Evolutionary conservation across 257 asterid species (phyloP), one percentile per base, ranked within the genome.

Genomic region (Solanum rostratum): DNA sequence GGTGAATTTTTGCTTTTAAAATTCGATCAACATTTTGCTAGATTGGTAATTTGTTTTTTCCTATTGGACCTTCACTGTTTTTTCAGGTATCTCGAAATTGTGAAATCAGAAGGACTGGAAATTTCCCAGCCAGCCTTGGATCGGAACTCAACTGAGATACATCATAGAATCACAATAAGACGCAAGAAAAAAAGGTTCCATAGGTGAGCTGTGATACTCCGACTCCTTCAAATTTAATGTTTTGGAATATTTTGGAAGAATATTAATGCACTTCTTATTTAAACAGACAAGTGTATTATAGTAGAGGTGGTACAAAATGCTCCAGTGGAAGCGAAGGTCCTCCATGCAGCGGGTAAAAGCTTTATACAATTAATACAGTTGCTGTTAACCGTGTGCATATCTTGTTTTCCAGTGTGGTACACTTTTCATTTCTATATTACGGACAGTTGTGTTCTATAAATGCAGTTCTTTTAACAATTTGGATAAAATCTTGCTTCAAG

Each of bases 61-160:
- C 16, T 12, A 6, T 24, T 83, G 81, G 33, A 73, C 41, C 49
- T 29, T 65, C 85, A 3, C 62, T 45, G 62, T 57, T 57, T 43
- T 7, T 83, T 3, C 87, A 95, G 99, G 92, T 97, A 97, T 80
- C 91, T 97, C 62, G 84, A 90, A 84, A 94, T 97, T 46, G 91
- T 97, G 59, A 95, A 90, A 89, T 91, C 98, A 46, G 93, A 87
- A 91, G 98, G 99, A 55, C 90, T 97, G 37, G 99, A 97, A 84
- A 94, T 97, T 88, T 97, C 99, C 49, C 99, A 97, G 93, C 99
- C 99, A 33, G 99, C 99, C 59, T 87, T 97, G 91, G 99, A 94
- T 89, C 99, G 98, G 62, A 94, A 95, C 89, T 97, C 99, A 29
- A 93, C 99, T 62, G 99, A 97, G 53, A 95, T 97, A 90, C 99